Conservation (phyloP, 169 alveolate species). For the Cryptosporidium ryanae region DNA sequence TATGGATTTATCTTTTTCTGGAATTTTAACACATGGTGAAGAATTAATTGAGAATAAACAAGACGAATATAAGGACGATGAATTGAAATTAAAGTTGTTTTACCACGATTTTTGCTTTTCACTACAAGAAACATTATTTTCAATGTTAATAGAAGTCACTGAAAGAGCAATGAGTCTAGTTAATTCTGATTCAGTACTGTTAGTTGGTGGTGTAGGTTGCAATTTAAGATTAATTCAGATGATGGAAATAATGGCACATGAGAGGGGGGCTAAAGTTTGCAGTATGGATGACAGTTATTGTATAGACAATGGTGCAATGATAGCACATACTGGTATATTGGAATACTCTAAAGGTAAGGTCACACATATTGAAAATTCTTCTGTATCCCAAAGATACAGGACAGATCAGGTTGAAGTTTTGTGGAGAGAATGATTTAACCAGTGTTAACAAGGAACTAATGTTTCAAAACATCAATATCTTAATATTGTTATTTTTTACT, state of each 20-base stretch:
- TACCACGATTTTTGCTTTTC: slow-evolving; percentile 93
- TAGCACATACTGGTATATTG: slow-evolving; percentile 94
- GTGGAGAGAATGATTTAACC: slow-evolving; percentile 85
- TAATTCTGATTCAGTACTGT: slow-evolving; percentile 92
- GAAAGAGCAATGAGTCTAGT: slow-evolving; percentile 99
- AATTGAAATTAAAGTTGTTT: slow-evolving; percentile 75
- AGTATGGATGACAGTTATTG: slow-evolving; percentile 99
- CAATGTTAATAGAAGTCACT: slow-evolving; percentile 97
- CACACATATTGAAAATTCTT: slow-evolving; percentile 83
- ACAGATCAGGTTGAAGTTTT: slow-evolving; percentile 93
- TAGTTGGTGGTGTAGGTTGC: slow-evolving; percentile 99
- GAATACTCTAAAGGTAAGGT: slow-evolving; percentile 82
- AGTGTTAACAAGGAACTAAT: not conserved
- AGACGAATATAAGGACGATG: slow-evolving; percentile 76
- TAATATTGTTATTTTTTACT: too few species aligned
- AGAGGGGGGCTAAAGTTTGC: slow-evolving; percentile 95
- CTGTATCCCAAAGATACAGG: slow-evolving; percentile 91
- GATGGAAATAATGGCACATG: slow-evolving; percentile 95
- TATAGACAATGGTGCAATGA: slow-evolving; percentile 99
- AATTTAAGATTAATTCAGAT: slow-evolving; percentile 95
- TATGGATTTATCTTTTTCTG: slow-evolving; percentile 92
- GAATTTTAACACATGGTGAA: slow-evolving; percentile 73
- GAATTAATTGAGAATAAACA: slow-evolving; percentile 64
- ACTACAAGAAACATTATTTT: slow-evolving; percentile 95
- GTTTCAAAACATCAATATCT: not conserved